Conservation (phyloP, 345 rosid species). For the Gossypium longicalyx region DNA sequence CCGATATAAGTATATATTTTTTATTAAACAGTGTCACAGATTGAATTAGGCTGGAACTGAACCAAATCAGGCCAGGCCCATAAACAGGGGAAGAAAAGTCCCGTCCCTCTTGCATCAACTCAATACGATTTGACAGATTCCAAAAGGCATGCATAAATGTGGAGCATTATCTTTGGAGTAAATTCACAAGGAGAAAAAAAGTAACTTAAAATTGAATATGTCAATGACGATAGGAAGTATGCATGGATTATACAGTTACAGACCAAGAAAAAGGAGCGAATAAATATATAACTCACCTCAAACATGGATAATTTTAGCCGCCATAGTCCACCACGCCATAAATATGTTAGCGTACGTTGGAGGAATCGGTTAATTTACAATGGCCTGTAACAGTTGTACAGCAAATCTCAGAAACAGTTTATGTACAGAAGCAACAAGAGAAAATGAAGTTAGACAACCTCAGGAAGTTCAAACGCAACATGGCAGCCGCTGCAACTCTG, state of each 20-base stretch:
- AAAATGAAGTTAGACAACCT: slow-evolving; percentile 12
- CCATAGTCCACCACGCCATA: background rate
- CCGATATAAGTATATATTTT: background rate
- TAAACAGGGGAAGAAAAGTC: background rate
- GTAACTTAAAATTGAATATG: slow-evolving; percentile 15
- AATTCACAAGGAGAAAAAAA: background rate
- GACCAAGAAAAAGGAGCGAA: slow-evolving; percentile 10
- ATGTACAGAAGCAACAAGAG: background rate
- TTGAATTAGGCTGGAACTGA: background rate
- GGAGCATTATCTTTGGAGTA: background rate
- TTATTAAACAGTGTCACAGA: background rate
- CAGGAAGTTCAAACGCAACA: slow-evolving; percentile 36
- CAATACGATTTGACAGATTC: too few species aligned
- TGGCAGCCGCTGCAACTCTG: slow-evolving; percentile 74
- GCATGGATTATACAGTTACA: slow-evolving; percentile 21
- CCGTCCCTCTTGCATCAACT: too few species aligned
- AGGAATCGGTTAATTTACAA: background rate
- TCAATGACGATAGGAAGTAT: slow-evolving; percentile 15
- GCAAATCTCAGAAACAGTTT: background rate
- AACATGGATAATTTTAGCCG: background rate
- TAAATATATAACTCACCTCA: slow-evolving; percentile 18
- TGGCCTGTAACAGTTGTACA: slow-evolving; percentile 2
- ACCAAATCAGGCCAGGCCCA: background rate
- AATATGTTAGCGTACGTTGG: slow-evolving; percentile 5
- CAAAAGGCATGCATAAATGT: too few species aligned